These are phyloP conservation scores for Clohesyomyces aquaticus DNA, from an alignment of 495 filamentous ascomycete genomes.

Conservation along the genomic window DNA sequence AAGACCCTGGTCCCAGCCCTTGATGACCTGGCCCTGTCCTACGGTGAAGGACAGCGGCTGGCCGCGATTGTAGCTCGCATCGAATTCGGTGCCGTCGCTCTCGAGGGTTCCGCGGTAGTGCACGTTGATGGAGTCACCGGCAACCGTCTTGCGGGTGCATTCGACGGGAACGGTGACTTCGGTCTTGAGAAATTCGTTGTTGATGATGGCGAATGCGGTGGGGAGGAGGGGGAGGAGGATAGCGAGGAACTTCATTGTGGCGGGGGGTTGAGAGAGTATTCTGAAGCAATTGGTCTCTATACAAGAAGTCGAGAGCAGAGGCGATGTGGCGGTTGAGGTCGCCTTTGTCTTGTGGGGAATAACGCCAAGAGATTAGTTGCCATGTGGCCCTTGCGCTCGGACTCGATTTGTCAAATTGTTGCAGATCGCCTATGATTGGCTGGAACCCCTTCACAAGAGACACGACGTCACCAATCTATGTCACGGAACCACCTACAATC, in stretches of 20 bases:
- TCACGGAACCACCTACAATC: no score
- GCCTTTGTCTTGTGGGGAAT: background rate
- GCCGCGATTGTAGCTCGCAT: constrained; percentile 53
- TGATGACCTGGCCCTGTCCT: constrained; percentile 53
- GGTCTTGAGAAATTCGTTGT: constrained; percentile 48
- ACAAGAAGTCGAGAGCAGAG: background rate
- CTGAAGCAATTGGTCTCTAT: background rate
- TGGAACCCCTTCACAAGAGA: no score
- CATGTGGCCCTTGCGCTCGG: background rate
- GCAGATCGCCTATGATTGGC: background rate
- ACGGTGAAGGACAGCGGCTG: constrained; percentile 49
- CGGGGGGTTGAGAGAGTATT: background rate
- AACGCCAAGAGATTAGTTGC: background rate
- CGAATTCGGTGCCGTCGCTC: constrained; percentile 49
- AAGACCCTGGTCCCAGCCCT: constrained; percentile 52
- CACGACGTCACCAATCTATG: no score
- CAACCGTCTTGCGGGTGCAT: constrained; percentile 48
- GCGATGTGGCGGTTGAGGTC: background rate
- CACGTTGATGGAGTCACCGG: constrained; percentile 50
- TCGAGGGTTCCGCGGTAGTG: constrained; percentile 54
- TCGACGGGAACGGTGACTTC: constrained; percentile 44
- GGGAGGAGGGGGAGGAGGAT: background rate
- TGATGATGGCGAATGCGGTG: constrained; percentile 12
- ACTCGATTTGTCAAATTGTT: background rate
- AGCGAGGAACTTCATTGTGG: constrained; percentile 6